A percentile compares a stretch with the other conserved stretches of the same genome.
Conservation (phyloP, 2,329 filamentous ascomycete species). For the Hirsutella minnesotensis region DNA sequence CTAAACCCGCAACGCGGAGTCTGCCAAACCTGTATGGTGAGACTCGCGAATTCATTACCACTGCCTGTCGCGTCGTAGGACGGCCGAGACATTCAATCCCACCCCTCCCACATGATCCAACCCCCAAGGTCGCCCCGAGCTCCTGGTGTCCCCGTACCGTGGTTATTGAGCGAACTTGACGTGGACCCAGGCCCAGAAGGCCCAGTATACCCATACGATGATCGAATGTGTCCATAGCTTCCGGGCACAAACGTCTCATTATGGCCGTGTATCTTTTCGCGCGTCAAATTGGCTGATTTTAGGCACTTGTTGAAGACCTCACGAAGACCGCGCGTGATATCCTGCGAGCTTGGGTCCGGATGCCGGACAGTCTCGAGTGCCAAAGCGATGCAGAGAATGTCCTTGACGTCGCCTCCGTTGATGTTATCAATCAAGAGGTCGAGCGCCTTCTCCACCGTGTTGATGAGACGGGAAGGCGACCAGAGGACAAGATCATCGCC, state of each 20-base stretch:
- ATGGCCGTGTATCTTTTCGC: slow-evolving; percentile 18
- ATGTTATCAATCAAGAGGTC: slow-evolving; percentile 33
- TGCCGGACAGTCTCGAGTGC: slow-evolving; percentile 33
- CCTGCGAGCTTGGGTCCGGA: slow-evolving; percentile 27
- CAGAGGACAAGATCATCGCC: slow-evolving; percentile 27
- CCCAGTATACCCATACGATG: slow-evolving; percentile 14
- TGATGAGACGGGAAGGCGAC: slow-evolving; percentile 27
- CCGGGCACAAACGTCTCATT: slow-evolving; percentile 10
- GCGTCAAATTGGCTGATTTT: slow-evolving; percentile 28
- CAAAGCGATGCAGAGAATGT: slow-evolving; percentile 35
- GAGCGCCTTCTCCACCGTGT: slow-evolving; percentile 34
- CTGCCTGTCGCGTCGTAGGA: neutral
- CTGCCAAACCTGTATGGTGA: neutral
- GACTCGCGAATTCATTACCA: too few relatives aligned
- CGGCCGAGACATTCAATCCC: slow-evolving; percentile 15
- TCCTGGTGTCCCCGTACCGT: slow-evolving; percentile 12
- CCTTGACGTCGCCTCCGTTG: slow-evolving; percentile 37
- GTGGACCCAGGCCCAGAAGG: neutral
- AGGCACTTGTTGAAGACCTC: slow-evolving; percentile 32
- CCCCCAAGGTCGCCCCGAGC: slow-evolving; percentile 14
- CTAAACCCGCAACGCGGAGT: neutral
- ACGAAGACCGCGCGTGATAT: slow-evolving; percentile 28
- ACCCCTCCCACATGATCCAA: slow-evolving; percentile 28
- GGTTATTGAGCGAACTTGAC: neutral
- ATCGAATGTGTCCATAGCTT: slow-evolving; percentile 14